phyloP scores from a whole-genome alignment of 2,329 filamentous ascomycete genomes.

The Apiospora marii region DNA sequence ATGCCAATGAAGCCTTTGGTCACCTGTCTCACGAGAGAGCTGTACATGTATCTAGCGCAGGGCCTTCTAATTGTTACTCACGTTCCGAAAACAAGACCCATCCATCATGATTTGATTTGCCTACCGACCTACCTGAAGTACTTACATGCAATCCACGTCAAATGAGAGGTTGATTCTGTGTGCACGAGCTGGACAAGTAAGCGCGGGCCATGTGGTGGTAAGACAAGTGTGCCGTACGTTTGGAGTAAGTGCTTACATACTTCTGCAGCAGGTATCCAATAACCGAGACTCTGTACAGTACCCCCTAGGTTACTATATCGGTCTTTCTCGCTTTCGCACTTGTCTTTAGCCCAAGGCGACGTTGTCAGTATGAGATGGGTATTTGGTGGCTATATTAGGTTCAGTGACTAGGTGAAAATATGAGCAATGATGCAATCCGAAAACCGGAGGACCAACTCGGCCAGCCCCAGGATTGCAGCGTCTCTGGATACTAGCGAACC shows the following conservation, averaged over 20 bases:
- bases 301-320: neutral
- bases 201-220: neutral
- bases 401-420: conserved; percentile 9
- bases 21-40: conserved; percentile 3
- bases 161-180: neutral
- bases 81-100: neutral
- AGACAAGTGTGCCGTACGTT: neutral
- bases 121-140: too few relatives aligned
- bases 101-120: neutral
- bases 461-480: conserved; percentile 12
- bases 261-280: neutral
- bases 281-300: neutral
- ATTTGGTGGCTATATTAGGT: neutral
- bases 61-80: conserved; percentile 24
- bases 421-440: conserved; percentile 24
- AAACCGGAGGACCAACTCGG: conserved; percentile 3
- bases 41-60: conserved; percentile 24
- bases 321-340: neutral
- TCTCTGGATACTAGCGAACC: conserved; percentile 20
- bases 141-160: neutral
- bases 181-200: neutral
- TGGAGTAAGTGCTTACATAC: neutral
- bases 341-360: neutral
- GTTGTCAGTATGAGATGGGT: neutral
- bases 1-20: conserved; percentile 13